Evolutionary conservation across 352 stramenopile species (phyloP).

Genomic region (Pythium rhizo-oryzae): DNA sequence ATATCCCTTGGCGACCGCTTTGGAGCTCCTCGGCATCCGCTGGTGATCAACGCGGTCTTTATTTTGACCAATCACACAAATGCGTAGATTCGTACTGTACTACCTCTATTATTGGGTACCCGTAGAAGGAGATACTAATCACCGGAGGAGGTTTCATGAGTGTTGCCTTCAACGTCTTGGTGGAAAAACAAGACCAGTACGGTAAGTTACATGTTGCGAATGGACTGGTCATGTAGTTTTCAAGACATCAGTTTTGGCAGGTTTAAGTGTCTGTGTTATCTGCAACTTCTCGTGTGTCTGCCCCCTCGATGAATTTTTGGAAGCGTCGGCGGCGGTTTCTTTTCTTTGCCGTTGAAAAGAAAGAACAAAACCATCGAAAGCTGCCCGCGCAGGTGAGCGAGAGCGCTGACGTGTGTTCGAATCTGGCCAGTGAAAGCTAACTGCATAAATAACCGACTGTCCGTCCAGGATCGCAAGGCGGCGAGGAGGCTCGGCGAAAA

Average conservation of each 20-base stretch:
- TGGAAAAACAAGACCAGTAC: neutral
- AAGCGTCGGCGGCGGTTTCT: slow-evolving; percentile 13
- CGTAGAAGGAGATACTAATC: neutral
- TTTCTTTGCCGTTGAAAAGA: slow-evolving; percentile 30
- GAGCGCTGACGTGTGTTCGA: neutral
- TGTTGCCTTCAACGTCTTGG: slow-evolving; percentile 17
- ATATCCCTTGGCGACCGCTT: slow-evolving; percentile 12
- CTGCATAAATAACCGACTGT: slow-evolving; percentile 2
- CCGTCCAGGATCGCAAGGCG: neutral
- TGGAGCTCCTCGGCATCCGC: neutral
- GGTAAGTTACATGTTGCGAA: neutral
- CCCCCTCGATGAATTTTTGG: slow-evolving; percentile 16
- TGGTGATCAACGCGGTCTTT: slow-evolving; percentile 19
- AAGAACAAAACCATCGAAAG: slow-evolving; percentile 23
- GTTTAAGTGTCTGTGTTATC: slow-evolving; percentile 26
- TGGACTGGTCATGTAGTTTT: neutral
- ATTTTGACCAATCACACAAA: slow-evolving; percentile 28
- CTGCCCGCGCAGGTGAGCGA: too few relatives aligned
- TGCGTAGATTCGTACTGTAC: slow-evolving; percentile 1
- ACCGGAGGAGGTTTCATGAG: neutral
- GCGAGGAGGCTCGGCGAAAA: neutral
- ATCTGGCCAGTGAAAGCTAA: slow-evolving; percentile 1
- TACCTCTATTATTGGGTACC: neutral
- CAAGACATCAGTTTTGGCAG: neutral
- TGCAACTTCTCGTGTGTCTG: slow-evolving; percentile 11